These are phyloP conservation scores for Colletotrichum spinosum DNA, from an alignment of 2,329 filamentous ascomycete genomes.

Conservation along the genomic window DNA sequence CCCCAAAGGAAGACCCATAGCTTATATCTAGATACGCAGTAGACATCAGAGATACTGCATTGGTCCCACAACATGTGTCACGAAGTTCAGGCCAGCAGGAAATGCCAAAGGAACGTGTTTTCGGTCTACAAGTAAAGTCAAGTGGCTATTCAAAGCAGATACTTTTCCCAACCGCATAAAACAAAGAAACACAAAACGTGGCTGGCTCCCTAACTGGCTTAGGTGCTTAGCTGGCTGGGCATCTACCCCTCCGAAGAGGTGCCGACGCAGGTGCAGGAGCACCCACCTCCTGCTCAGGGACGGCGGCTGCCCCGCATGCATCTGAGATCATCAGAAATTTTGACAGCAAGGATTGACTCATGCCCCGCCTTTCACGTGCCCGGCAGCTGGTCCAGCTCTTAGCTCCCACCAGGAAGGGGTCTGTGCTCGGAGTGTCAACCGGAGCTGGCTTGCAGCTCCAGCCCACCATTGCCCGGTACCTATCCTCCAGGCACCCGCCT, in stretches of 20 bases:
- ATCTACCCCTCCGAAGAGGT: slow-evolving; percentile 11
- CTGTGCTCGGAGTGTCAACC: slow-evolving; percentile 16
- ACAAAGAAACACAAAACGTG: not conserved
- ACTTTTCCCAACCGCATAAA: not conserved
- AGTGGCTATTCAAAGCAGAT: too few relatives aligned
- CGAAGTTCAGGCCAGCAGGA: too few relatives aligned
- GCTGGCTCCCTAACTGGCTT: not conserved
- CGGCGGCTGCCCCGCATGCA: slow-evolving; percentile 35
- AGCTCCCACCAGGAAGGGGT: slow-evolving; percentile 8
- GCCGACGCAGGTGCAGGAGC: not conserved
- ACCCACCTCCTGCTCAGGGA: not conserved
- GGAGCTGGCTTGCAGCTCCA: slow-evolving; percentile 3
- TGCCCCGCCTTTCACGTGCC: slow-evolving; percentile 38
- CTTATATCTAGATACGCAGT: slow-evolving; percentile 10
- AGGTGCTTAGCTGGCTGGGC: not conserved
- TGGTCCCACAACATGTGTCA: not conserved
- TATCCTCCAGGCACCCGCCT: too few relatives aligned
- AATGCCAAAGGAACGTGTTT: too few relatives aligned
- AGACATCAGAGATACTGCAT: slow-evolving; percentile 5
- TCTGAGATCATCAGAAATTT: slow-evolving; percentile 38
- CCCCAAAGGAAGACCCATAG: not conserved
- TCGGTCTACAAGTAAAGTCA: too few relatives aligned
- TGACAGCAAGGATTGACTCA: slow-evolving; percentile 32
- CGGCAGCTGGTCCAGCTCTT: not conserved
- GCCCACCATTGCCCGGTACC: not conserved